Evolutionary conservation across 805 yeast genomes (phyloP).

Genomic region (Debaryomyces hansenii): DNA sequence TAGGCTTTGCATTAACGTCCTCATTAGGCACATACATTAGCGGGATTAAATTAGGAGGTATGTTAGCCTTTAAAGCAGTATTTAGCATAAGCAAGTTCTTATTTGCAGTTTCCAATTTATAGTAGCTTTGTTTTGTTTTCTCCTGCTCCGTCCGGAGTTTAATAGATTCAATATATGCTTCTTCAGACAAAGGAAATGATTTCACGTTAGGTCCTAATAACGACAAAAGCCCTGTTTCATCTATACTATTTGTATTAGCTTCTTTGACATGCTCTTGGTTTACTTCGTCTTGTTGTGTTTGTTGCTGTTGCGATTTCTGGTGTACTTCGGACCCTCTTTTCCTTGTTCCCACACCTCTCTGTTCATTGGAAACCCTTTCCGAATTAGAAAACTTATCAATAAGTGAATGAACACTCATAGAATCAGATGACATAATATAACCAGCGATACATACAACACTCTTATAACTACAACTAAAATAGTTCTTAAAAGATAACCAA

Average conservation of each 20-base stretch:
- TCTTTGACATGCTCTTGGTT: not conserved
- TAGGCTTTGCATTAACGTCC: not conserved
- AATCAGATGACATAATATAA: constrained; percentile 13
- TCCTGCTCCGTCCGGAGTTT: constrained; percentile 71
- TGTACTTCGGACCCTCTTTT: constrained; percentile 1
- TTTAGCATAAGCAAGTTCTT: constrained; percentile 62
- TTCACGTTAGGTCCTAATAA: constrained; percentile 55
- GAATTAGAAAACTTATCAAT: constrained; percentile 26
- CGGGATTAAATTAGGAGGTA: constrained; percentile 68
- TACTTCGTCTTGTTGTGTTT: not conserved
- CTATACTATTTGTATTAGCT: constrained; percentile 1
- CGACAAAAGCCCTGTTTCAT: constrained; percentile 21
- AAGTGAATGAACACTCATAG: constrained; percentile 44
- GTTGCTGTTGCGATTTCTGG: not conserved
- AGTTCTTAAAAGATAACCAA: too few species aligned
- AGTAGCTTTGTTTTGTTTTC: constrained; percentile 76
- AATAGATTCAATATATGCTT: constrained; percentile 58
- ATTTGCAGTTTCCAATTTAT: constrained; percentile 61
- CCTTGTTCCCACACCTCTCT: not conserved
- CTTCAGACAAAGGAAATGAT: constrained; percentile 57
- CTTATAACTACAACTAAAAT: too few species aligned
- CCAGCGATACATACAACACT: not conserved
- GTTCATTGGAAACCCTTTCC: constrained; percentile 6
- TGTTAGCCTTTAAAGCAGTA: constrained; percentile 56
- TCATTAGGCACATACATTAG: constrained; percentile 47